Evolutionary conservation across 305 asterid species (phyloP).

Genomic region (Fraxinus floribunda): DNA sequence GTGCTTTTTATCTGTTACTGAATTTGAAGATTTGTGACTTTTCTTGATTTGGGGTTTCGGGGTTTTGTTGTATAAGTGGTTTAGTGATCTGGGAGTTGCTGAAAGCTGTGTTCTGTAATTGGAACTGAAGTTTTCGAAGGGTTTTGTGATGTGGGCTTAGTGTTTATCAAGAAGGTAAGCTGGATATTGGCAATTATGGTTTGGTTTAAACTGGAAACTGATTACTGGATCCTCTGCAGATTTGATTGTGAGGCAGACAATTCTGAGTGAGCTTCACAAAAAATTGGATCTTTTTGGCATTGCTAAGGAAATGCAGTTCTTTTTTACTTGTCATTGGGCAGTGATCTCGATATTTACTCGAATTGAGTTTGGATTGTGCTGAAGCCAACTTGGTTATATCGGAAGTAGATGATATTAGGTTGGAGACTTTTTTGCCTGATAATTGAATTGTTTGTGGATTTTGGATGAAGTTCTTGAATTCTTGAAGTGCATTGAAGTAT

Average conservation of each 20-base stretch:
- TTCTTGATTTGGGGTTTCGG: not conserved
- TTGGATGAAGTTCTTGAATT: not conserved
- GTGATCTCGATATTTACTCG: not conserved
- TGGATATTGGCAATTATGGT: not conserved
- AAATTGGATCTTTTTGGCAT: not conserved
- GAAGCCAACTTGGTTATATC: not conserved
- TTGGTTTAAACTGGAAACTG: not conserved
- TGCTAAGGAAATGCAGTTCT: slow-evolving; percentile 1
- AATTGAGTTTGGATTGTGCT: not conserved
- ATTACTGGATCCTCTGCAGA: not conserved
- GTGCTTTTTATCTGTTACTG: not conserved
- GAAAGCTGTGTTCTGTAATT: slow-evolving; percentile 18
- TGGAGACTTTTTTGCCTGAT: not conserved
- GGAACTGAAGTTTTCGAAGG: not conserved
- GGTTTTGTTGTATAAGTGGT: slow-evolving; percentile 14
- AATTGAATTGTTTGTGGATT: not conserved
- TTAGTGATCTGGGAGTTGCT: slow-evolving; percentile 17
- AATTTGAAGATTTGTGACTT: not conserved
- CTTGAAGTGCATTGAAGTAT: not conserved
- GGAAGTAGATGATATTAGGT: not conserved
- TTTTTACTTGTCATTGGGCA: not conserved
- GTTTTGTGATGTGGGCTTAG: not conserved
- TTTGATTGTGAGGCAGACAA: not conserved
- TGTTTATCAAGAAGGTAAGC: not conserved
- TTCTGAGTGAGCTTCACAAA: not conserved